Percentiles rank a stretch among this genome's conserved stretches.
These are phyloP conservation scores for Nakazawaea wyomingensis DNA, from an alignment of 805 yeast genomes.

Conservation along the genomic window DNA sequence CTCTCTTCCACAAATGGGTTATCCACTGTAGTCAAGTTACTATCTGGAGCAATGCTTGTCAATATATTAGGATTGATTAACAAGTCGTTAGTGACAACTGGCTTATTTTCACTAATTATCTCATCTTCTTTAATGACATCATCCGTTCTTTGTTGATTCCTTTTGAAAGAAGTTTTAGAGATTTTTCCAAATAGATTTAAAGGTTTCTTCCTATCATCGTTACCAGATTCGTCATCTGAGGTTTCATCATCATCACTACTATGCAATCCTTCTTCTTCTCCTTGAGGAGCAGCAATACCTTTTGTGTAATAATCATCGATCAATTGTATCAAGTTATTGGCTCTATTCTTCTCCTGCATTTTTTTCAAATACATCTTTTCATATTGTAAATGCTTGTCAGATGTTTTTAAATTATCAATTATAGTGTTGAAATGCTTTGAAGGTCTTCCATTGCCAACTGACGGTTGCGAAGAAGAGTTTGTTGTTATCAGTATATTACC, in stretches of 20 bases:
- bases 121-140: constrained; percentile 8
- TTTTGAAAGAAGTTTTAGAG: constrained; percentile 1
- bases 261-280: constrained; percentile 19
- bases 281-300: constrained; percentile 34
- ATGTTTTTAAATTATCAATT: constrained; percentile 26
- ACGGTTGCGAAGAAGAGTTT: constrained; percentile 17
- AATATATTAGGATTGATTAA: constrained; percentile 11
- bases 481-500: background rate
- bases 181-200: constrained; percentile 8
- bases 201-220: constrained; percentile 22
- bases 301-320: constrained; percentile 52
- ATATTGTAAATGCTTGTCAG: constrained; percentile 44
- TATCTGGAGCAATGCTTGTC: constrained; percentile 6
- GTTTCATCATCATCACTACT: constrained; percentile 3
- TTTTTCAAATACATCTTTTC: constrained; percentile 46
- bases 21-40: constrained; percentile 8
- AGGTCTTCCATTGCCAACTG: constrained; percentile 12
- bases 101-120: constrained; percentile 1
- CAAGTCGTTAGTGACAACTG: constrained; percentile 3
- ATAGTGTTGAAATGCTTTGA: constrained; percentile 23
- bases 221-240: constrained; percentile 27
- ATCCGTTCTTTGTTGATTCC: background rate
- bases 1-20: constrained; percentile 57
- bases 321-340: constrained; percentile 16
- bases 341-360: constrained; percentile 31